Percentiles rank a stretch among this genome's conserved stretches.
These are phyloP conservation scores for Colletotrichum sp. DNA, from an alignment of 2,329 filamentous ascomycete genomes.

Conservation along the genomic window DNA sequence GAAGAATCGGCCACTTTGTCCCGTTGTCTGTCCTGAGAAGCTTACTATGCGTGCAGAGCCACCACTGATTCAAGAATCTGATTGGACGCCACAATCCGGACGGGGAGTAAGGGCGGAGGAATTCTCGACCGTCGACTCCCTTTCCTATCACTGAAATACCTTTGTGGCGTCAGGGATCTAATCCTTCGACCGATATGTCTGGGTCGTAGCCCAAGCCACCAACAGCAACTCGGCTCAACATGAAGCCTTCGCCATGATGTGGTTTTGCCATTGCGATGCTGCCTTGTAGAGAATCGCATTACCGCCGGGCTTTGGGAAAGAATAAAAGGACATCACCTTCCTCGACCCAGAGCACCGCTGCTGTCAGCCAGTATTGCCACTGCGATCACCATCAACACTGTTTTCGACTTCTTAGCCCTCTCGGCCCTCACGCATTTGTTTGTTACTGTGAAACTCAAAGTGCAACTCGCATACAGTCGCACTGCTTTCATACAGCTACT, in stretches of 20 bases:
- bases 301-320: background rate
- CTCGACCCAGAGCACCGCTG: background rate
- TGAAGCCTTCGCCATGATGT: background rate
- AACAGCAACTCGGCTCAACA: slow-evolving; percentile 2
- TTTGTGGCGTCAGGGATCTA: background rate
- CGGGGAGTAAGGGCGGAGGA: background rate
- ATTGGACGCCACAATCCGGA: slow-evolving; percentile 9
- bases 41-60: background rate
- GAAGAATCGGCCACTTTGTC: background rate
- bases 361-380: background rate
- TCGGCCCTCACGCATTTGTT: background rate
- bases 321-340: background rate
- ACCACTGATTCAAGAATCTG: background rate
- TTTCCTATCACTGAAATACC: background rate
- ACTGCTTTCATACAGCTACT: background rate
- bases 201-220: background rate
- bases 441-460: background rate
- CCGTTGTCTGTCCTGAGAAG: background rate
- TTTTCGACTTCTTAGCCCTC: background rate
- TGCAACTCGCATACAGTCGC: background rate
- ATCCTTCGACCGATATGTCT: background rate
- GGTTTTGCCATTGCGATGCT: background rate
- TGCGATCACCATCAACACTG: background rate
- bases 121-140: background rate
- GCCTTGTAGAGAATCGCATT: background rate